Conservation (phyloP, 805 yeast genomes). For the Lachancea meyersii region DNA sequence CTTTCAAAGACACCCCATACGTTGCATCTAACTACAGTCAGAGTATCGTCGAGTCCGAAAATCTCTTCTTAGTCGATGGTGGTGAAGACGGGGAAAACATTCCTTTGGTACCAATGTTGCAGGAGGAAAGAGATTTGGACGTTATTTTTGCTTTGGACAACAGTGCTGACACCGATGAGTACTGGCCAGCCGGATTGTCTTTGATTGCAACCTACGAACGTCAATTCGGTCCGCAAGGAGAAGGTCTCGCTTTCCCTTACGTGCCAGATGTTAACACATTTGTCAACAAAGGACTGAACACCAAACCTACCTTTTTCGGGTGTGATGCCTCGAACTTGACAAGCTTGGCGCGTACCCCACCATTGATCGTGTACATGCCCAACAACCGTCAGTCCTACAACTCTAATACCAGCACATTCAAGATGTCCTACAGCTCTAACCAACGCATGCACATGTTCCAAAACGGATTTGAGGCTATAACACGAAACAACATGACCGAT, state of each 20-base stretch:
- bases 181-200: conserved; percentile 67
- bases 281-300: conserved; percentile 51
- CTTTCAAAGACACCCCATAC: conserved; percentile 46
- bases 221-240: conserved; percentile 47
- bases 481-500: conserved; percentile 59
- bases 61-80: conserved; percentile 60
- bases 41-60: conserved; percentile 37
- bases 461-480: conserved; percentile 71
- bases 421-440: conserved; percentile 53
- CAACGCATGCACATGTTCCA: conserved; percentile 55
- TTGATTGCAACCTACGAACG: conserved; percentile 50
- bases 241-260: conserved; percentile 66
- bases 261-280: conserved; percentile 70
- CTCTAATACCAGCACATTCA: conserved; percentile 69
- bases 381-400: conserved; percentile 60
- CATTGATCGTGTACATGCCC: conserved; percentile 72
- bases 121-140: conserved; percentile 56
- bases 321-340: conserved; percentile 65
- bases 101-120: conserved; percentile 57
- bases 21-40: conserved; percentile 30
- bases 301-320: conserved; percentile 76
- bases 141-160: conserved; percentile 60
- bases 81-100: conserved; percentile 65
- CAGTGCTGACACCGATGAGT: conserved; percentile 55
- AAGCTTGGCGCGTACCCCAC: conserved; percentile 50